Base-by-base conservation (phyloP, 192 early-diverging fungal species). In the Coemansia sp. region DNA sequence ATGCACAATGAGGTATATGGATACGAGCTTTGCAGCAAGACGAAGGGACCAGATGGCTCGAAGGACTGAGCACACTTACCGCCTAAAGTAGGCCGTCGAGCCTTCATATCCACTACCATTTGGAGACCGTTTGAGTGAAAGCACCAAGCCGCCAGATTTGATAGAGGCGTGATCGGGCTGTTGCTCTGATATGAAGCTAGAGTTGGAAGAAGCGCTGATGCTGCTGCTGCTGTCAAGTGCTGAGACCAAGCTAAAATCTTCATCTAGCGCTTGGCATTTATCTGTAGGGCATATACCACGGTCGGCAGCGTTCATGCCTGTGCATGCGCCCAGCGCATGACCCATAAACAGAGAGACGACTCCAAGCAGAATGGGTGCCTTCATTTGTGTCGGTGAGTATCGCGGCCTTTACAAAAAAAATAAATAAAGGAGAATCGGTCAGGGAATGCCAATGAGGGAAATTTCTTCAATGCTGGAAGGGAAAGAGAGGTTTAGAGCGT, bases 131-230 rank as follows among this genome's bases (percentile, higher is more conserved):
- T 62, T 76, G 57, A 88, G 65, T 7, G 75, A 82, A 55, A 87
- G 76, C 47, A 63, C 63, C 69, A 81, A 70, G 39, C 40, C 74
- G 60, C 72, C 84, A 63, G 76, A 60, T 23, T 75, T 71, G 49
- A 85, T 66, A 30, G 82, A 73, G 23, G 84, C 77, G 9, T 75
- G 64, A 37, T 83, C 66, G 37, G 86, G 85, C 26, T 61, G 50
- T 30, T 81, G 87, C 30, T 88, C 87, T 7, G 86, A 85, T 43
- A 82, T 71, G 85, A 86, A 88, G 9, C 58, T 62, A 0, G 77
- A 67, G 17, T 73, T 64, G 30, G 71, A 66, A 1, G 77, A 23
- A 10, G 49, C 14, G 39, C 23, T 23, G 23, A 23, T 23, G 23
- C 21, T 59, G 32, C 44, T 17, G 19, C 6, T 44, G 40, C 30